Percentiles rank a stretch among this genome's conserved stretches.
phyloP scores from a whole-genome alignment of 1,284 basidiomycete species.

The Golubevia pallescens region DNA sequence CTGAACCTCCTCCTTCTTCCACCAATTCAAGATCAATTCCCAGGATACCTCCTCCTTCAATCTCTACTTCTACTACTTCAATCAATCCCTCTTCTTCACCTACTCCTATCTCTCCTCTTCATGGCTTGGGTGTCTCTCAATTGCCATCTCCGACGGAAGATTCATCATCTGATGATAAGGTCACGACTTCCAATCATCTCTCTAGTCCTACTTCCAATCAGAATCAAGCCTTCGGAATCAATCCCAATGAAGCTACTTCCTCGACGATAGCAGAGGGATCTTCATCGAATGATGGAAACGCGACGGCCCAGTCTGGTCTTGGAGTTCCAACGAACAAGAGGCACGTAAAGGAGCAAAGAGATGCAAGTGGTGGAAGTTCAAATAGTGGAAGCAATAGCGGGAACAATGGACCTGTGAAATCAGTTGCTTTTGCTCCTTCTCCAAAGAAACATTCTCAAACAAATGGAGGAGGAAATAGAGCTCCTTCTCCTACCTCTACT shows the following conservation, averaged over 20 bases:
- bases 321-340: slow-evolving; percentile 7
- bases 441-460: slow-evolving; percentile 31
- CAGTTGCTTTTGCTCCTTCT: slow-evolving; percentile 51
- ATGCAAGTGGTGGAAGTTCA: not conserved
- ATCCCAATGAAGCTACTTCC: not conserved
- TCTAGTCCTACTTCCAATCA: no score
- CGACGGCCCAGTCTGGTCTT: not conserved
- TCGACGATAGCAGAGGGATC: not conserved
- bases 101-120: no score
- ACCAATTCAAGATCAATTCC: no score
- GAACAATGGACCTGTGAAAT: slow-evolving; percentile 11
- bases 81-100: no score
- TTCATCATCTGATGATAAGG: no score
- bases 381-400: not conserved
- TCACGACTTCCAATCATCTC: no score
- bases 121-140: no score
- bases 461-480: not conserved
- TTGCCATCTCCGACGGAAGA: no score
- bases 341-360: slow-evolving; percentile 7
- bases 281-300: not conserved
- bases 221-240: no score
- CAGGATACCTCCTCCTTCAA: no score
- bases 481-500: not conserved
- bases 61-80: no score
- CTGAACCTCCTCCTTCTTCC: no score